These are phyloP conservation scores for Fistulinella cinereoalba DNA, from an alignment of 1,284 basidiomycete genomes.

Conservation along the genomic window DNA sequence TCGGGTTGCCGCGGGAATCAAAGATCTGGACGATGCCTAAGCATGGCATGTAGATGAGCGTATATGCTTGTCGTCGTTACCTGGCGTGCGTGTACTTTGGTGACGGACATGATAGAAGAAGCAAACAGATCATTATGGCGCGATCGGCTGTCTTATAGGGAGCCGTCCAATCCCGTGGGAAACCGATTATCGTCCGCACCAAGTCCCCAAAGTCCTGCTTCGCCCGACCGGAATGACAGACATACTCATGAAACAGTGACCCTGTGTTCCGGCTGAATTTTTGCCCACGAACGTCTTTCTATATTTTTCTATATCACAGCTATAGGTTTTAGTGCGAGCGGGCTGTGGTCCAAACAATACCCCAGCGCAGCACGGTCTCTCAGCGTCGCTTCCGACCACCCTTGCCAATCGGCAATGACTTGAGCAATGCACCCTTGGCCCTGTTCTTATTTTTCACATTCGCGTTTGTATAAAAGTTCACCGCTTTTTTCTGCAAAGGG, in stretches of 20 bases:
- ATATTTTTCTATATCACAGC: constrained; percentile 13
- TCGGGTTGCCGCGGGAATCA: constrained; percentile 95
- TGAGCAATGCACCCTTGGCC: constrained; percentile 56
- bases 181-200: constrained; percentile 30
- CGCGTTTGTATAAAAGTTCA: constrained; percentile 85
- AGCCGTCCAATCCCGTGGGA: constrained; percentile 27
- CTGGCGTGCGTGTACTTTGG: constrained; percentile 87
- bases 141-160: constrained; percentile 25
- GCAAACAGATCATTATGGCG: constrained; percentile 18
- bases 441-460: constrained; percentile 91
- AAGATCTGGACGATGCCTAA: constrained; percentile 69
- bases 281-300: neutral
- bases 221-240: constrained; percentile 2
- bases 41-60: constrained; percentile 7
- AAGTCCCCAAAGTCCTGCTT: neutral
- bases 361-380: constrained; percentile 11
- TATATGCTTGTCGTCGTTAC: constrained; percentile 40
- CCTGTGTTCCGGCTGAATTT: no score
- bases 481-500: constrained; percentile 68
- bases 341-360: neutral
- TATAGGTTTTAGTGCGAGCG: constrained; percentile 8
- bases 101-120: constrained; percentile 73
- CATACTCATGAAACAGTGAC: constrained; percentile 13
- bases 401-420: constrained; percentile 49
- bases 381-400: constrained; percentile 39